Percentiles rank a stretch among this genome's conserved stretches.
These are phyloP conservation scores for Phytophthora agathidicida DNA, from an alignment of 352 stramenopile species.

Conservation along the genomic window DNA sequence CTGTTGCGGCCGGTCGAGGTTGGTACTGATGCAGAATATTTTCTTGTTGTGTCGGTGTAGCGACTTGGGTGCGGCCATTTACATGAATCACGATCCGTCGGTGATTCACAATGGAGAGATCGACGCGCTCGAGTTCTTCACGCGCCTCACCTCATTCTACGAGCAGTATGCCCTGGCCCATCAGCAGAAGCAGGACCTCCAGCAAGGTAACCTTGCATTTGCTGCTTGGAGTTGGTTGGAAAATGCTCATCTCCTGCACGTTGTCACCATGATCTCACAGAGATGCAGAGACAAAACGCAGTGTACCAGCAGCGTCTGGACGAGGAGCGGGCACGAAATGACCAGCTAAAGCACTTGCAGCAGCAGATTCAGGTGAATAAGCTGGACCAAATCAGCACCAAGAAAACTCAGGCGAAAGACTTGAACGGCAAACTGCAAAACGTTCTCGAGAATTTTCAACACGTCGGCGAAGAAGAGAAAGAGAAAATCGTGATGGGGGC, in stretches of 20 bases:
- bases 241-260: neutral
- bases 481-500: conserved; percentile 57
- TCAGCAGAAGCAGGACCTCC: conserved; percentile 53
- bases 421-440: conserved; percentile 54
- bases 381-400: conserved; percentile 59
- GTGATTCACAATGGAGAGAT: conserved; percentile 45
- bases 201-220: conserved; percentile 37
- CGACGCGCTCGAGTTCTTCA: conserved; percentile 63
- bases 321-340: conserved; percentile 41
- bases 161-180: conserved; percentile 51
- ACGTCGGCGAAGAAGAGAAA: conserved; percentile 63
- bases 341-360: conserved; percentile 57
- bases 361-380: conserved; percentile 50
- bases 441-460: conserved; percentile 65
- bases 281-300: conserved; percentile 41
- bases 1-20: neutral
- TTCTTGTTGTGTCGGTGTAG: conserved; percentile 18
- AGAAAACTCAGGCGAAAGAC: conserved; percentile 49
- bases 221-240: neutral
- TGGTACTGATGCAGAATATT: neutral
- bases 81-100: conserved; percentile 44
- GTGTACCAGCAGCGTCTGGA: conserved; percentile 39
- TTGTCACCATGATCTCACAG: conserved; percentile 19
- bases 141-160: conserved; percentile 68
- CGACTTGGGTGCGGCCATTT: conserved; percentile 67